Conservation (phyloP, 2,329 filamentous ascomycete genomes). For the Falciphora oryzae region DNA sequence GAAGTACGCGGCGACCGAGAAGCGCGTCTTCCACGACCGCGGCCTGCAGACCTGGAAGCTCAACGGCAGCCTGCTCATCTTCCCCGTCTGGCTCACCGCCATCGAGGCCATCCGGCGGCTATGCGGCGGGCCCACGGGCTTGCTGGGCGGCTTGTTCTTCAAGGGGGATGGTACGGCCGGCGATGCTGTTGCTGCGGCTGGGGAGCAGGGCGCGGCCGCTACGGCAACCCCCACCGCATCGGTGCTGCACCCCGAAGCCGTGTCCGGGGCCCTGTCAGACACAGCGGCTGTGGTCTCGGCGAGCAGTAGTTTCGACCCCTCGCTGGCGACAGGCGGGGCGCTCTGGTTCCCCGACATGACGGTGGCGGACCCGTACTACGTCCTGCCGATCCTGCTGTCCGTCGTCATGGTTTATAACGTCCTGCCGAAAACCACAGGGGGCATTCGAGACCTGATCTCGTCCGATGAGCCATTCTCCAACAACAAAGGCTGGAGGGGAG, state of each 20-base stretch:
- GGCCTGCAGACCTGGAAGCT: conserved; percentile 44
- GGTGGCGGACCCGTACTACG: conserved; percentile 42
- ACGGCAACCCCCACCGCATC: neutral
- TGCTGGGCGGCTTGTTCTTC: conserved; percentile 28
- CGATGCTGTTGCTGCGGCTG: conserved; percentile 3
- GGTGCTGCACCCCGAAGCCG: neutral
- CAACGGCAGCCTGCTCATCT: conserved; percentile 30
- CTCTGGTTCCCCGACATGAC: conserved; percentile 53
- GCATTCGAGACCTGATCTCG: neutral
- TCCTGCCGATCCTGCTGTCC: conserved; percentile 38
- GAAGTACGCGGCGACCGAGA: conserved; percentile 19
- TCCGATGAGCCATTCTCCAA: neutral
- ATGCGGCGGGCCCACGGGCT: conserved; percentile 32
- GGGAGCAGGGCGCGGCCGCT: neutral
- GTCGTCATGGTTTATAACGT: conserved; percentile 28
- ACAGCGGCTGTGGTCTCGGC: neutral
- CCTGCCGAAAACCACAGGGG: conserved; percentile 21
- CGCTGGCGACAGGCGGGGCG: conserved; percentile 42
- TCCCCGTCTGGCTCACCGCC: conserved; percentile 44
- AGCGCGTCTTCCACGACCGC: conserved; percentile 24
- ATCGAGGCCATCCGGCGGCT: conserved; percentile 47
- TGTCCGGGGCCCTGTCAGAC: neutral
- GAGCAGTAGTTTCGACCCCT: conserved; percentile 18
- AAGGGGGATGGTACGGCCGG: neutral
- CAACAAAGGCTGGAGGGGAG: neutral